Base-by-base conservation (phyloP, 139 green algal species). In the Pleodorina starrii region DNA sequence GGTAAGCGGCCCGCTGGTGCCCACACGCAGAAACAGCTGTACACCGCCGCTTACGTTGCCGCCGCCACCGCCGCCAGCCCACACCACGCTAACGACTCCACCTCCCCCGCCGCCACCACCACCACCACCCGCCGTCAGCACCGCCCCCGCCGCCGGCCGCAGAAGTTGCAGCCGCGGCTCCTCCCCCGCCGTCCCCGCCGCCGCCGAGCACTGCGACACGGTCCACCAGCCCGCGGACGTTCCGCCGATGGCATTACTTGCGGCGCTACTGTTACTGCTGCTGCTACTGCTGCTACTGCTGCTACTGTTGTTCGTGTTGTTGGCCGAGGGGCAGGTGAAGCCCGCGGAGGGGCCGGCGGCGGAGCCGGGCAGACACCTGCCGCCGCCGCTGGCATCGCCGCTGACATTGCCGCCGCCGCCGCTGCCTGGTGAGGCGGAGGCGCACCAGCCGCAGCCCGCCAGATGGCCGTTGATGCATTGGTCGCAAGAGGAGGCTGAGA, bases 371-470 rank as follows among this genome's bases (percentile, higher is more conserved):
- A 86, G 0, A 54, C 79, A 86, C 0, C 19, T 57, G 79, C 27
- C 57, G 23, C 43, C 68, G 57, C 57, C 23, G 32, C 2, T 76
- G 36, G 32, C 29, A 46, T 21, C 9, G 14, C 68, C 68, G 32
- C 19, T 32, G 10, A 32, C n/a, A n/a, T n/a, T n/a, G n/a, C n/a
- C n/a, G n/a, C n/a, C n/a, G n/a, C n/a, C n/a, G n/a, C n/a, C n/a
- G n/a, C n/a, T n/a, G n/a, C n/a, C n/a, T n/a, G n/a, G n/a, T n/a
- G n/a, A n/a, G n/a, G n/a, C 68, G 16, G 72, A 38, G 12, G 36
- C 54, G 27, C 79, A 86, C 79, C 79, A 86, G 57, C 79, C 79
- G 79, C 79, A 86, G 7, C 54, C 23, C 5, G 79, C 12, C 21
- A n/a, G n/a, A n/a, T 43, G 36, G 10, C 9, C 9, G 2, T 43